Evolutionary conservation across 2,329 filamentous ascomycete genomes (phyloP), one percentile per base, ranked within the genome.

Genomic region (Colletotrichum echinochloae): DNA sequence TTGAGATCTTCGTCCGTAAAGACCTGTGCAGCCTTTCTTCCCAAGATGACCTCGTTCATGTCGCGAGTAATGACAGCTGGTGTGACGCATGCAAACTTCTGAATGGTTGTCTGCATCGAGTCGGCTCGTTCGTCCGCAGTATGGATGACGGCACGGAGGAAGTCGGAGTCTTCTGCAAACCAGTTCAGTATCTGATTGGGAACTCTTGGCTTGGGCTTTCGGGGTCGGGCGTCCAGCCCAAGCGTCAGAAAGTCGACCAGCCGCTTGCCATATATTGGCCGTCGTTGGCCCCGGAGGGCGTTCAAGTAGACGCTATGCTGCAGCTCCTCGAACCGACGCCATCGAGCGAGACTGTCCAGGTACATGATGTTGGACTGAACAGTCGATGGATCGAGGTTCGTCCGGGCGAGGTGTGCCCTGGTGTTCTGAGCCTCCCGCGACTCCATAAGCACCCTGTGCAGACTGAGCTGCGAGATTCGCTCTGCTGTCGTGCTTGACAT

Each of bases 11-110:
- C 80, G 3, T 89, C 86, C 16, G 85, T 83, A 65, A 94, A 88
- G 0, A 84, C 84, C 55, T 88, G 82, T 1, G 90, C 83, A 2
- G 88, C 88, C 49, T 83, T 85, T 1, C 85, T 82, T 0, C 92
- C 92, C 8, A 96, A 84, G 1, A 93, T 79, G 30, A 95, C 84
- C 35, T 87, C 85, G 23, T 90, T 89, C 75, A 97, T 85, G 73
- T 97, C 94, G 37, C 92, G 89, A 0, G 94, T 94, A 4, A 97
- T 90, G 16, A 94, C 95, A 1, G 94, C 91, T 2, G 96, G 96
- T 0, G 96, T 98, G 41, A 97, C 90, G 76, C 95, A 99, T 1
- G 93, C 94, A 76, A 98, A 99, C 78, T 95, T 94, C 73, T 92
- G 90, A 63, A 99, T 91, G 3, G 88, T 90, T 0, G 89, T 90